Conservation (phyloP, 2,329 filamentous ascomycete genomes). For the Coleophoma eucalyptorum region DNA sequence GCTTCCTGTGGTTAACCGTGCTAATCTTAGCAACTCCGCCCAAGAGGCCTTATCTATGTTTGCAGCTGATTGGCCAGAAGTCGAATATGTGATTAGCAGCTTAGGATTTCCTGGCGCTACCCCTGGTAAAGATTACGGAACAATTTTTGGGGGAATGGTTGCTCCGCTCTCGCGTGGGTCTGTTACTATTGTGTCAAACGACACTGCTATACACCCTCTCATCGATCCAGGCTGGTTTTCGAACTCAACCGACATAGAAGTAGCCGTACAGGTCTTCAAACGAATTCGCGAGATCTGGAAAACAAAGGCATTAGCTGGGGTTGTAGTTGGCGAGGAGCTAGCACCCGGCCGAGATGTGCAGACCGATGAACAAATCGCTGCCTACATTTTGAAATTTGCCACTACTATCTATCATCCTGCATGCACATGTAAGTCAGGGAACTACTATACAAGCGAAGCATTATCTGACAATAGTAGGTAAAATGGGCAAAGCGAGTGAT, state of each 20-base stretch:
- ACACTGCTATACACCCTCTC: conserved; percentile 21
- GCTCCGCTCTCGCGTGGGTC: no score
- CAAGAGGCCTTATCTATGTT: no score
- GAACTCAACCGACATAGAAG: conserved; percentile 34
- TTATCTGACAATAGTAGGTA: no score
- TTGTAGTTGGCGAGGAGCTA: not conserved
- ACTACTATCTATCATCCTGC: conserved; percentile 2
- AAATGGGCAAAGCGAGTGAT: no score
- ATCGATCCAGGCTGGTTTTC: conserved; percentile 42
- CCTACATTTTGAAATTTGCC: not conserved
- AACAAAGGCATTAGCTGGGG: not conserved
- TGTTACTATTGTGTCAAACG: no score
- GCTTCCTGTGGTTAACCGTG: no score
- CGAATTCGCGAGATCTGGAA: conserved; percentile 29
- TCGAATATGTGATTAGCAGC: no score
- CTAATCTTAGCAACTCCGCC: no score
- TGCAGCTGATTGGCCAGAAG: no score
- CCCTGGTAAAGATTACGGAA: no score
- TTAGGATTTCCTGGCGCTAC: no score
- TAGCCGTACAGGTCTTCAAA: conserved; percentile 36
- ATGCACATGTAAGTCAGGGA: conserved; percentile 24
- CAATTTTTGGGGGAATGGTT: no score
- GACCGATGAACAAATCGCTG: conserved; percentile 6
- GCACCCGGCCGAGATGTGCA: not conserved
- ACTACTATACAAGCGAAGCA: not conserved